Base-by-base conservation (phyloP, 2,329 filamentous ascomycete genomes). In the Exutisphaerella laricina region DNA sequence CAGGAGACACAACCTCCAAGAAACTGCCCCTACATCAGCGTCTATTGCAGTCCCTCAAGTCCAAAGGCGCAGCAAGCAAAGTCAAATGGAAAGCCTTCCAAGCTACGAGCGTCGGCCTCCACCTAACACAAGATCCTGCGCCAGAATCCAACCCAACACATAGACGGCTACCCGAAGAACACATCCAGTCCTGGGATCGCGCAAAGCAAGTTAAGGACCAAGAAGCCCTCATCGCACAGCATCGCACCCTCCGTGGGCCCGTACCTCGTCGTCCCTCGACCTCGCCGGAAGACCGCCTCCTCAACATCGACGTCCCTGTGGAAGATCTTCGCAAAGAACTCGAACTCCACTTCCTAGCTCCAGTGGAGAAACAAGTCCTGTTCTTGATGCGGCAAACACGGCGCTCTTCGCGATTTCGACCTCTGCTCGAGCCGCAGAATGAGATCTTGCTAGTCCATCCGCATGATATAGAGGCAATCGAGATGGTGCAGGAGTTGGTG, bases 371-470 rank as follows among this genome's bases (percentile, higher is more conserved):
- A 9, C 21, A 44, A 14, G 21, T 44, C 28, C 16, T 44, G 5
- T 36, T 39, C 16, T 12, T 21, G 4, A n/a, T 44, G 20, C 35
- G 35, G 21, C 29, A 14, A 8, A 33, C 26, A 5, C 35, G 16
- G 7, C 28, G 21, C 3, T 32, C 17, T 29, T 44, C 41, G 12
- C 33, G 29, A 21, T 44, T 44, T 29, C 29, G 35, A 5, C 41
- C 41, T 4, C 18, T 44, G 28, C 14, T 44, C 12, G 29, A 44
- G 7, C 41, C 41, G n/a, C 14, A 17, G 6, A 23, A 29, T n/a
- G 34, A 38, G 26, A 25, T 44, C 10, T 22, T 44, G 8, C 36
- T 44, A 9, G 41, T 44, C 5, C 28, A 39, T 10, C 10, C 3
- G 13, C 3, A 18, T 8, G 41, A 44, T 13, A 18, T 23, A 7